Percentiles rank a stretch among this genome's conserved stretches.
phyloP scores from a whole-genome alignment of 2,329 filamentous ascomycete species.

The Cladosporium sp. region DNA sequence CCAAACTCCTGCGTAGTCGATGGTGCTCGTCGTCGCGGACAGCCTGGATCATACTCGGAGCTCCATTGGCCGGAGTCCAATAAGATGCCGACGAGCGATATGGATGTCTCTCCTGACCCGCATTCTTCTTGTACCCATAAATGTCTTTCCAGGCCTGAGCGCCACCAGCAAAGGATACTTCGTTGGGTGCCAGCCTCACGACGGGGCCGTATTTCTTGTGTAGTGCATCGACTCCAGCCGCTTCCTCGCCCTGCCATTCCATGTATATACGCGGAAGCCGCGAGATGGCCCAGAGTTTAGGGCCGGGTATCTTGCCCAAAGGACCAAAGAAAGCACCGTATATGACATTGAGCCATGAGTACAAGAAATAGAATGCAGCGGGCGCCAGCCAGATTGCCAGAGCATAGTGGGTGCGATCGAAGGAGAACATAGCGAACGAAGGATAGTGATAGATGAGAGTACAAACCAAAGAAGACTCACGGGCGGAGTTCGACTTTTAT shows the following conservation, averaged over 20 bases:
- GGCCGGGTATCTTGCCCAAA: constrained; percentile 41
- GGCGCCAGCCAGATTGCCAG: constrained; percentile 1
- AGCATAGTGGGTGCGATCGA: background rate
- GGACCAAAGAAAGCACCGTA: constrained; percentile 43
- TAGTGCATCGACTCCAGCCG: constrained; percentile 16
- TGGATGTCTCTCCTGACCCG: background rate
- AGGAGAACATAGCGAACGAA: background rate
- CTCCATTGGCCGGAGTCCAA: constrained; percentile 19
- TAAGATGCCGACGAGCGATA: constrained; percentile 13
- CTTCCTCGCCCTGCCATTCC: constrained; percentile 18
- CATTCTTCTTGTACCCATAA: constrained; percentile 22
- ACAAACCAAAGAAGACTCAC: background rate
- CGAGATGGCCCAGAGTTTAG: constrained; percentile 25
- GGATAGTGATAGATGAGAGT: background rate
- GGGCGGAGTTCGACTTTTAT: background rate
- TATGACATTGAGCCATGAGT: constrained; percentile 15
- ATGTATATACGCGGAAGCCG: constrained; percentile 16
- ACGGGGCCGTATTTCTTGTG: constrained; percentile 36
- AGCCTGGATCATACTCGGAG: constrained; percentile 17
- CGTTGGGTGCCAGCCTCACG: constrained; percentile 28
- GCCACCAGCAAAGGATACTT: constrained; percentile 33
- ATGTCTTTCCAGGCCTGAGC: constrained; percentile 24
- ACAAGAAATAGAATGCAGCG: constrained; percentile 12
- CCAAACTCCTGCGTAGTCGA: constrained; percentile 11
- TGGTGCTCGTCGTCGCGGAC: background rate